These are phyloP conservation scores for Microcera coccophila DNA, from an alignment of 2,329 filamentous ascomycete genomes.

Conservation along the genomic window DNA sequence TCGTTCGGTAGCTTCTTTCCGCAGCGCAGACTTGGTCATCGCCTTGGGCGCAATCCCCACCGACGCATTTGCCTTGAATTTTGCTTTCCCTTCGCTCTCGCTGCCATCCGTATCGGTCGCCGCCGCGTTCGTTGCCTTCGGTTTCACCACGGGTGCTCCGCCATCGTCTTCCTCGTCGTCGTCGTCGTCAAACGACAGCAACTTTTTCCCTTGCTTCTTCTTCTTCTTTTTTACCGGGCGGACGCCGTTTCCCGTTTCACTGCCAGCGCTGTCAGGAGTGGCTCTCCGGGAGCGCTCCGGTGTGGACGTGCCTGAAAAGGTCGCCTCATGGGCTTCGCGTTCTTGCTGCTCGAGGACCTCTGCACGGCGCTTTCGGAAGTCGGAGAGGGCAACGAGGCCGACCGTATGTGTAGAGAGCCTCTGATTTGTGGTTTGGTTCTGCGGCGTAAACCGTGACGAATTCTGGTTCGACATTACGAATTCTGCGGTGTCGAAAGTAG, in stretches of 20 bases:
- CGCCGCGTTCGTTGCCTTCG: conserved; percentile 35
- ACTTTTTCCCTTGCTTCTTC: conserved; percentile 42
- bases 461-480: conserved; percentile 39
- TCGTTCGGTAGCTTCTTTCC: conserved; percentile 73
- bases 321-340: conserved; percentile 66
- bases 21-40: conserved; percentile 67
- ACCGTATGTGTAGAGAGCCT: conserved; percentile 82
- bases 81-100: conserved; percentile 30
- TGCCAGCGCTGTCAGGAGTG: conserved; percentile 44
- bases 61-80: conserved; percentile 59
- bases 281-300: conserved; percentile 47
- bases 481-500: conserved; percentile 1
- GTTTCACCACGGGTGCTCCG: conserved; percentile 23
- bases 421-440: conserved; percentile 74
- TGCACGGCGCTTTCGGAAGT: conserved; percentile 93
- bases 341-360: conserved; percentile 92
- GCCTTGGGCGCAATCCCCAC: conserved; percentile 65
- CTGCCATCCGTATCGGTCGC: conserved; percentile 31
- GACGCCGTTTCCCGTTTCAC: conserved; percentile 28
- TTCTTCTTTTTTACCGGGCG: conserved; percentile 37
- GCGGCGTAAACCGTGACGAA: conserved; percentile 65
- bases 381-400: conserved; percentile 84
- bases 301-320: conserved; percentile 44
- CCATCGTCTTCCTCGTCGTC: conserved; percentile 59
- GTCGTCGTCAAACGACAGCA: conserved; percentile 65